phyloP scores from a whole-genome alignment of 495 filamentous ascomycete species.

The Oleoguttula mirabilis region DNA sequence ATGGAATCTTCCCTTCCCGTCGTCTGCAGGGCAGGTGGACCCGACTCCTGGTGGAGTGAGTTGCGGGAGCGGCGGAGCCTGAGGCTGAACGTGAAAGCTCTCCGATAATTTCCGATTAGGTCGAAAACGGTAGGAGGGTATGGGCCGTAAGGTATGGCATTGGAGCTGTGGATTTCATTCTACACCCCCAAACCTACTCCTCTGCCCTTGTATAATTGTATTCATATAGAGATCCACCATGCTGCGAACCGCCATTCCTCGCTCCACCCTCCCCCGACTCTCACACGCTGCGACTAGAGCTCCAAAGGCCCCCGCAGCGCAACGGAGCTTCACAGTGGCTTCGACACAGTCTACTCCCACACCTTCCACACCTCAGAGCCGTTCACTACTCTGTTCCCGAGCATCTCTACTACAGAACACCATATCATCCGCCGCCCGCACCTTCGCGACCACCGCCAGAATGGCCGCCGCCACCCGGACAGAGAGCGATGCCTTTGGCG shows the following conservation, averaged over 20 bases:
- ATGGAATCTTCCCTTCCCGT: no score
- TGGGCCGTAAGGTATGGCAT: no score
- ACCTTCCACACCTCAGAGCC: background rate
- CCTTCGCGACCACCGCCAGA: conserved; percentile 18
- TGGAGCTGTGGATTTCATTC: no score
- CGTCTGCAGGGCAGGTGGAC: no score
- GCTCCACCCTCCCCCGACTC: background rate
- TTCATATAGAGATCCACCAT: background rate
- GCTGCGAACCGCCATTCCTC: conserved; percentile 2
- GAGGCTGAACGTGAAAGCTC: no score
- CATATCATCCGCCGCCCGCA: no score
- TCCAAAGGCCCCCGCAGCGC: background rate
- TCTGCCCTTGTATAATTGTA: no score
- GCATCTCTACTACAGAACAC: background rate
- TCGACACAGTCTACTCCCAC: background rate
- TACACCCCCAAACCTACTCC: no score
- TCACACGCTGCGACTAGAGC: background rate
- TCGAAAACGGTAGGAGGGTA: no score
- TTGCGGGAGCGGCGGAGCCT: no score
- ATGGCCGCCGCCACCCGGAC: conserved; percentile 46
- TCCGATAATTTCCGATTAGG: no score
- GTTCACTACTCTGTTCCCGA: background rate
- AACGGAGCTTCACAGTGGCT: conserved; percentile 1
- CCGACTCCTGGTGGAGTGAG: no score
- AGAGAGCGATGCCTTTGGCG: conserved; percentile 95